A percentile compares a stretch with the other conserved stretches of the same genome.
phyloP scores from a whole-genome alignment of 2,329 filamentous ascomycete species.

The Purpureocillium takamizusanense region DNA sequence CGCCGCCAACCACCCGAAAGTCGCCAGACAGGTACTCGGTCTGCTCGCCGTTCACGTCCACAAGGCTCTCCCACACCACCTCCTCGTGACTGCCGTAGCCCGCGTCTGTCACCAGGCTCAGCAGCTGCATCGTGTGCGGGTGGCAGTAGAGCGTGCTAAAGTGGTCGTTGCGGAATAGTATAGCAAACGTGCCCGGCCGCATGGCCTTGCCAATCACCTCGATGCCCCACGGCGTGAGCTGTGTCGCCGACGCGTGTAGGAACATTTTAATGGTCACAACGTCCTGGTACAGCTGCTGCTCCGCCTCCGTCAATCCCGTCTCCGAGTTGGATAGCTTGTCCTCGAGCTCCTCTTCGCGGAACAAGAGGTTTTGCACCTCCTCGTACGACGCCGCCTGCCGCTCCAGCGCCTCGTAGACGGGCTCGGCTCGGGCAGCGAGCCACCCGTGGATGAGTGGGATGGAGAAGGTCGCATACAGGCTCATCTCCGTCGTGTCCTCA shows the following conservation, averaged over 20 bases:
- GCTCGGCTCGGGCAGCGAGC: constrained; percentile 62
- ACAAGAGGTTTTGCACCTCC: constrained; percentile 81
- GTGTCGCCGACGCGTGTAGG: constrained; percentile 70
- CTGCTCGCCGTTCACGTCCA: constrained; percentile 75
- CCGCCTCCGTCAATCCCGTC: constrained; percentile 54
- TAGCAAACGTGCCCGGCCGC: constrained; percentile 70
- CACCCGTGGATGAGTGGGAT: constrained; percentile 90
- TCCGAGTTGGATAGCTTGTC: constrained; percentile 48
- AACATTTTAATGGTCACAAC: constrained; percentile 79
- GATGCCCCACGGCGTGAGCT: constrained; percentile 76
- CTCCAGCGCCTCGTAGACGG: constrained; percentile 59
- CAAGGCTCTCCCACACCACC: constrained; percentile 90
- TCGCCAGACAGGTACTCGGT: constrained; percentile 85
- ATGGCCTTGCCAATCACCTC: constrained; percentile 63
- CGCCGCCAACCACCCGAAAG: constrained; percentile 70
- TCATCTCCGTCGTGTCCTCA: constrained; percentile 79
- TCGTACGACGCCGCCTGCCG: constrained; percentile 80
- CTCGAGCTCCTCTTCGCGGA: constrained; percentile 82
- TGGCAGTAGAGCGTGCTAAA: constrained; percentile 93
- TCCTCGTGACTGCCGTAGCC: constrained; percentile 84
- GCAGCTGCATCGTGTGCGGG: constrained; percentile 63
- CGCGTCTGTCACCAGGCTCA: constrained; percentile 84
- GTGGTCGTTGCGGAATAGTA: constrained; percentile 94
- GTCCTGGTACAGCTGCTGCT: constrained; percentile 75
- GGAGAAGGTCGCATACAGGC: constrained; percentile 81